Conservation (phyloP, 768 basidiomycete genomes). For the Boletus fagicola region DNA sequence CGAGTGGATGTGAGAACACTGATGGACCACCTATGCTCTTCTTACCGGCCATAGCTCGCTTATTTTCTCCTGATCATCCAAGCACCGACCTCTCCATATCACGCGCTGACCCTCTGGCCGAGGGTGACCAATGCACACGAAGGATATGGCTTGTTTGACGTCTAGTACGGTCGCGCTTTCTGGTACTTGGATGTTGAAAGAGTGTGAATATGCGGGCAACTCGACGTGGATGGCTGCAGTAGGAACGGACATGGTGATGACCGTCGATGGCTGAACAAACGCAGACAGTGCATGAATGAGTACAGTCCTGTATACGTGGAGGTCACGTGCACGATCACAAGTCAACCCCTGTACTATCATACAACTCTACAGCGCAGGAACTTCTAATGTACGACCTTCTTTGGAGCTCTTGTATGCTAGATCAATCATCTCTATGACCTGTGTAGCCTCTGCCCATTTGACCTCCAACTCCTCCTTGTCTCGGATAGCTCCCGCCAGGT, state of each 20-base stretch:
- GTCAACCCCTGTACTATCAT: neutral
- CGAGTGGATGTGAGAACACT: conserved; percentile 5
- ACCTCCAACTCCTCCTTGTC: conserved; percentile 53
- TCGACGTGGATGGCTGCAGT: conserved; percentile 56
- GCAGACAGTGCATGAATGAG: neutral
- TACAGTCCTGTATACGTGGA: conserved; percentile 28
- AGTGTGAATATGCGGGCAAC: conserved; percentile 70
- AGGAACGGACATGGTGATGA: conserved; percentile 28
- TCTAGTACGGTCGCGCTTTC: conserved; percentile 51
- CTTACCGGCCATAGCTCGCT: conserved; percentile 69
- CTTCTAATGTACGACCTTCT: conserved; percentile 50
- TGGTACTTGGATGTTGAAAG: conserved; percentile 56
- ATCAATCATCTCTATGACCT: conserved; percentile 77
- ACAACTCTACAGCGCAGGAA: conserved; percentile 19
- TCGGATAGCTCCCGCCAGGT: conserved; percentile 63
- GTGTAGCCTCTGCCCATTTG: conserved; percentile 71
- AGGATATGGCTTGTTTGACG: conserved; percentile 65
- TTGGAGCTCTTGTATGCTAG: conserved; percentile 64
- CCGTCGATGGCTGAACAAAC: neutral
- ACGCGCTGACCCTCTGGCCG: conserved; percentile 70
- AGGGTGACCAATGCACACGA: conserved; percentile 61
- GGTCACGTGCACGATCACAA: conserved; percentile 24
- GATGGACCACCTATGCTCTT: neutral
- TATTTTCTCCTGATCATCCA: conserved; percentile 64
- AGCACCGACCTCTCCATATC: conserved; percentile 69